These are phyloP conservation scores for Daldinia concentrica DNA, from an alignment of 495 filamentous ascomycete genomes.

Conservation along the genomic window DNA sequence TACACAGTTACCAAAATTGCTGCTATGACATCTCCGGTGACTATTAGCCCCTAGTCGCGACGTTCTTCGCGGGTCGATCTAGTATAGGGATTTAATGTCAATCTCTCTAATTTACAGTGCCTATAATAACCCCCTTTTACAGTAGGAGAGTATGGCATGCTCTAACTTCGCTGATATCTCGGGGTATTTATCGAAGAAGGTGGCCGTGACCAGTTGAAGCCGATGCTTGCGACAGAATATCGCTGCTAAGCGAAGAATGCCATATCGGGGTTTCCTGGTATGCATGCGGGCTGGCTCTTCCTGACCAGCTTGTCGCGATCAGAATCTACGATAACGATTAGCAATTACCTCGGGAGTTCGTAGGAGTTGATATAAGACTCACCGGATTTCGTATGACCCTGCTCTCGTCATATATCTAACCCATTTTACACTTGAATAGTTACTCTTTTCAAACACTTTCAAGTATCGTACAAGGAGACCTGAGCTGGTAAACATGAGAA, in stretches of 20 bases:
- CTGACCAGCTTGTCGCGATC: not conserved
- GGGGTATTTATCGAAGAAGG: not conserved
- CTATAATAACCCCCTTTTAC: slow-evolving; percentile 1
- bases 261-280: not conserved
- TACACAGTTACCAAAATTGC: slow-evolving; percentile 28
- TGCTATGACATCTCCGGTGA: slow-evolving; percentile 29
- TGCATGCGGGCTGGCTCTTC: not conserved
- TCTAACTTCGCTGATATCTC: slow-evolving; percentile 17
- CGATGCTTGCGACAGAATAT: slow-evolving; percentile 3
- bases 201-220: slow-evolving; percentile 13
- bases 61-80: slow-evolving; percentile 3
- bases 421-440: slow-evolving; percentile 99
- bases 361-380: slow-evolving; percentile 22
- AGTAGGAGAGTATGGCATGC: not conserved
- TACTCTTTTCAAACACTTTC: slow-evolving; percentile 99
- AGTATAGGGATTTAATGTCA: slow-evolving; percentile 10
- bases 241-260: not conserved
- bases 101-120: slow-evolving; percentile 10
- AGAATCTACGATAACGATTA: slow-evolving; percentile 32
- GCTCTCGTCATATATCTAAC: slow-evolving; percentile 99
- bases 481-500: slow-evolving; percentile 97
- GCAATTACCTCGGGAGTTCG: not conserved
- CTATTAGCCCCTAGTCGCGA: not conserved
- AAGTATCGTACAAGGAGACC: slow-evolving; percentile 93
- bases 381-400: slow-evolving; percentile 82